A percentile compares a stretch with the other conserved stretches of the same genome.
phyloP scores from a whole-genome alignment of 2,329 filamentous ascomycete genomes.

The Verticillium albo-atrum region DNA sequence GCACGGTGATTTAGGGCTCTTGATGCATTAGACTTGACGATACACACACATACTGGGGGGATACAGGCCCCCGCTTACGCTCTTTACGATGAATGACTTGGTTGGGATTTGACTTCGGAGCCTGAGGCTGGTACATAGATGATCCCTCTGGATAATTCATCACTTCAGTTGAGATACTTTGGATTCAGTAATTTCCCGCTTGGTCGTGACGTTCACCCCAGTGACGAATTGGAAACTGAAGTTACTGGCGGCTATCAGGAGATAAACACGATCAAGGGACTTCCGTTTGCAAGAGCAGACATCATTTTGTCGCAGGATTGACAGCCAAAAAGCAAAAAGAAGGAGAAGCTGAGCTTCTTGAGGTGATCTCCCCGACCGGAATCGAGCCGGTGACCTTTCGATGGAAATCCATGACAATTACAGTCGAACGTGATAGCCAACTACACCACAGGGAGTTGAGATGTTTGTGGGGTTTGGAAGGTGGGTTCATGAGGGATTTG shows the following conservation, averaged over 20 bases:
- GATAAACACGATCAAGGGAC: no score
- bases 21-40: not conserved
- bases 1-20: not conserved
- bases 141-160: not conserved
- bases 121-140: not conserved
- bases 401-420: not conserved
- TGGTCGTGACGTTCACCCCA: no score
- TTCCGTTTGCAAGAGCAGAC: no score
- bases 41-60: not conserved
- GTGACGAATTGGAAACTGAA: no score
- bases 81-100: not conserved
- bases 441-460: not conserved
- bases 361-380: not conserved
- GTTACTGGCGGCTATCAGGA: no score
- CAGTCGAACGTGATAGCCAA: constrained; percentile 2
- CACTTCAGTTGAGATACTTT: not conserved
- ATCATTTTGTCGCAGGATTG: no score
- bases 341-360: not conserved
- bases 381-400: constrained; percentile 2
- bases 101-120: not conserved
- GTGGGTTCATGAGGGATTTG: not conserved
- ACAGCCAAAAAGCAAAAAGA: not conserved
- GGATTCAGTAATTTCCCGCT: no score
- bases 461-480: no score
- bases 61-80: not conserved